phyloP scores from a whole-genome alignment of 2,329 filamentous ascomycete genomes.

The Xylogone sp. region DNA sequence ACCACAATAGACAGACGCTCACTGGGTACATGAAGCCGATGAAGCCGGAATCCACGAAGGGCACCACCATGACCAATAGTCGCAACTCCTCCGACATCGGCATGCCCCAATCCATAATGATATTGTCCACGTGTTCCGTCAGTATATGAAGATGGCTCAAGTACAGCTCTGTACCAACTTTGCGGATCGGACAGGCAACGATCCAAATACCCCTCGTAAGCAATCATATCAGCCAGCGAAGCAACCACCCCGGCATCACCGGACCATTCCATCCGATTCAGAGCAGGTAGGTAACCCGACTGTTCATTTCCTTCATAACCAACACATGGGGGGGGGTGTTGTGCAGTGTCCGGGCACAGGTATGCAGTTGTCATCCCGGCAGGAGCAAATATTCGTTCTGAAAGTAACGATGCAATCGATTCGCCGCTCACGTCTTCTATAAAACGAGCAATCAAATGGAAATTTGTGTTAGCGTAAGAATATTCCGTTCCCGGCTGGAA shows the following conservation, averaged over 20 bases:
- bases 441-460: conserved; percentile 32
- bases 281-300: conserved; percentile 31
- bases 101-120: conserved; percentile 31
- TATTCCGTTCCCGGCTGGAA: conserved; percentile 39
- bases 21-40: conserved; percentile 30
- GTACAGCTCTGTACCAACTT: conserved; percentile 31
- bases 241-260: conserved; percentile 41
- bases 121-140: conserved; percentile 34
- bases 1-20: conserved; percentile 35
- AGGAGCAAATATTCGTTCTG: conserved; percentile 34
- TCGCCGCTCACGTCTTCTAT: conserved; percentile 35
- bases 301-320: conserved; percentile 39
- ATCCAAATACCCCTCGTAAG: conserved; percentile 39
- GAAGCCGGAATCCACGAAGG: conserved; percentile 36
- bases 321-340: conserved; percentile 34
- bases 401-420: conserved; percentile 31
- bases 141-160: conserved; percentile 24
- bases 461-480: conserved; percentile 42
- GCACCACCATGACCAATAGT: conserved; percentile 37
- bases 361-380: conserved; percentile 38
- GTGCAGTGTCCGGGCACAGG: conserved; percentile 32
- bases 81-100: conserved; percentile 20
- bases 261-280: conserved; percentile 41
- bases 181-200: conserved; percentile 23
- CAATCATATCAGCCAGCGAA: conserved; percentile 41